Evolutionary conservation across 2,329 filamentous ascomycete species (phyloP).

Genomic region (Talaromyces albobiverticillius): DNA sequence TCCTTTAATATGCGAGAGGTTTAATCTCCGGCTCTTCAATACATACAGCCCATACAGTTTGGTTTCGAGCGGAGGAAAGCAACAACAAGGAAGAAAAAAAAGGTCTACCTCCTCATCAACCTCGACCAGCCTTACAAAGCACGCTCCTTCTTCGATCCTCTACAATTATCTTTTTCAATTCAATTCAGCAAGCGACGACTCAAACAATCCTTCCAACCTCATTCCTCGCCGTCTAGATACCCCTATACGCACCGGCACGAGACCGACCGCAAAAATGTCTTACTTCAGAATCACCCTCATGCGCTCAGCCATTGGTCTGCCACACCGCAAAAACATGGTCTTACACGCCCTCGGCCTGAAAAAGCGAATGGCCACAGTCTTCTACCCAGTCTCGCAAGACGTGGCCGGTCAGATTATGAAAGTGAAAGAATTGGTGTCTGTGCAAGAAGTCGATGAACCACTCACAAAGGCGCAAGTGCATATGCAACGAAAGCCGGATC

Average conservation of each 20-base stretch:
- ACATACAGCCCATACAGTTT: too few species aligned
- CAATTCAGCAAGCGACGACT: not conserved
- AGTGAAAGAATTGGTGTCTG: slow-evolving; percentile 79
- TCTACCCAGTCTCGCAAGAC: slow-evolving; percentile 77
- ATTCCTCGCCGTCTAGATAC: not conserved
- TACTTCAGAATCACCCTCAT: slow-evolving; percentile 91
- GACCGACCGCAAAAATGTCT: slow-evolving; percentile 51
- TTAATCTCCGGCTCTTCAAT: too few species aligned
- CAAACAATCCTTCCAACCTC: not conserved
- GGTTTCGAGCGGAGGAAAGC: too few species aligned
- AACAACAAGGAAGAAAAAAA: not conserved
- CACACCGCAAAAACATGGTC: slow-evolving; percentile 72
- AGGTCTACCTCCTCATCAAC: not conserved
- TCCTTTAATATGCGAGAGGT: too few species aligned
- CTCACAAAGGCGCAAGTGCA: slow-evolving; percentile 64
- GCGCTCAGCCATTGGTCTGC: slow-evolving; percentile 85
- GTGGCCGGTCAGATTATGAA: slow-evolving; percentile 89
- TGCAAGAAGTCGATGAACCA: slow-evolving; percentile 15
- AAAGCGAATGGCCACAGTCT: slow-evolving; percentile 81
- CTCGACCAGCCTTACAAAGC: not conserved
- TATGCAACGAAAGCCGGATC: slow-evolving; percentile 68
- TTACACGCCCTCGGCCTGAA: slow-evolving; percentile 82
- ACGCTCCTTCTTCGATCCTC: not conserved
- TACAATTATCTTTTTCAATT: not conserved
- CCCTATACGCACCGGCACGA: not conserved